Evolutionary conservation across 345 rosid species (phyloP).

Genomic region (Citrus cavaleriei): DNA sequence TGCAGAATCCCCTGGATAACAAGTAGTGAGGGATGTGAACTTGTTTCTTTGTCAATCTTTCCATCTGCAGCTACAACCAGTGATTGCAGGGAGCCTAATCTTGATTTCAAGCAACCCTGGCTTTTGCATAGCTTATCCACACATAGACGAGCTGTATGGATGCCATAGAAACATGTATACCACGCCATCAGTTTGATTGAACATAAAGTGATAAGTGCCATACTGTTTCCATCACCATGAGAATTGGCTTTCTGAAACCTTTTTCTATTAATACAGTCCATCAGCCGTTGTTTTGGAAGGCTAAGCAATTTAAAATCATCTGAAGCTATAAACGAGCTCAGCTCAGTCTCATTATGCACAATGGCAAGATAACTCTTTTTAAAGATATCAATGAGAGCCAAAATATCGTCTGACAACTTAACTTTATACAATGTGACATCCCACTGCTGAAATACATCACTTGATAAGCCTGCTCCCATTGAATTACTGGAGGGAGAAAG

Average conservation of each 20-base stretch:
- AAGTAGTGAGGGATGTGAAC: slow-evolving; percentile 48
- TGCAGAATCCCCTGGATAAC: slow-evolving; percentile 44
- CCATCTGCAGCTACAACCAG: slow-evolving; percentile 31
- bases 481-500: slow-evolving; percentile 24
- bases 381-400: slow-evolving; percentile 38
- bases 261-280: slow-evolving; percentile 42
- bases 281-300: slow-evolving; percentile 46
- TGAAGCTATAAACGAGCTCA: slow-evolving; percentile 27
- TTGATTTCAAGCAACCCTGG: slow-evolving; percentile 35
- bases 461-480: slow-evolving; percentile 18
- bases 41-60: slow-evolving; percentile 28
- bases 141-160: slow-evolving; percentile 41
- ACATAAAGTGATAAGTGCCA: slow-evolving; percentile 43
- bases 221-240: slow-evolving; percentile 29
- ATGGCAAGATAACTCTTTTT: slow-evolving; percentile 49
- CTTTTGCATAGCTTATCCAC: slow-evolving; percentile 42
- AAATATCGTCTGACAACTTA: slow-evolving; percentile 36
- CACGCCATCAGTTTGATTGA: slow-evolving; percentile 61
- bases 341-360: slow-evolving; percentile 42
- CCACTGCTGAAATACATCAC: slow-evolving; percentile 27
- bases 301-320: slow-evolving; percentile 43
- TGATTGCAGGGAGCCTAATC: slow-evolving; percentile 40
- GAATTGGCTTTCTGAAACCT: slow-evolving; percentile 22
- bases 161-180: slow-evolving; percentile 60
- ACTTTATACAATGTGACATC: slow-evolving; percentile 37